phyloP scores from a whole-genome alignment of 192 early-diverging fungal species.

The Allomyces javanicus region DNA sequence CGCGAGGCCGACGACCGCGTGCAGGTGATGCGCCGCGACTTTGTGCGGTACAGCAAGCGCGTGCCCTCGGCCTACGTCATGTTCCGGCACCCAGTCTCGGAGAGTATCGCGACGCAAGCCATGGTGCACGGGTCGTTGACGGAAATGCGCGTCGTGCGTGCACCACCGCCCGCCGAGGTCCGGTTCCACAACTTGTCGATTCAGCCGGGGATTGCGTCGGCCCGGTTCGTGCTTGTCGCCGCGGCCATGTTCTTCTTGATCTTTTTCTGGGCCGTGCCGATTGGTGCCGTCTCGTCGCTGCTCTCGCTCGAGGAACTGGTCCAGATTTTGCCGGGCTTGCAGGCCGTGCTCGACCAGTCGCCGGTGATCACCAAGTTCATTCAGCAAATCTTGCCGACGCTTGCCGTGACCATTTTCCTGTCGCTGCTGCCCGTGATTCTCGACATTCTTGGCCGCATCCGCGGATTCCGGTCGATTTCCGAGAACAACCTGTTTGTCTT shows the following conservation, averaged over 20 bases:
- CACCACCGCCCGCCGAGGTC: conserved; percentile 58
- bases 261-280: conserved; percentile 56
- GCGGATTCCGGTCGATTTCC: conserved; percentile 18
- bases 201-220: conserved; percentile 26
- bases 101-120: neutral
- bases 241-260: conserved; percentile 38
- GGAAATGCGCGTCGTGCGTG: conserved; percentile 5
- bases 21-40: neutral
- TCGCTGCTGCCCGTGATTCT: conserved; percentile 49
- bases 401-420: conserved; percentile 49
- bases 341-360: conserved; percentile 22
- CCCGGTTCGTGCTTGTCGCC: conserved; percentile 29
- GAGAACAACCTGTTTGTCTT: conserved; percentile 26
- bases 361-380: conserved; percentile 35
- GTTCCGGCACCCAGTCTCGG: neutral
- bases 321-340: conserved; percentile 37
- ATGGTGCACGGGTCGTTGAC: neutral
- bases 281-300: conserved; percentile 43
- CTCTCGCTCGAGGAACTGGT: conserved; percentile 36
- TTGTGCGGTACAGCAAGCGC: neutral
- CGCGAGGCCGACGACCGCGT: neutral
- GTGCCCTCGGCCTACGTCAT: neutral
- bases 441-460: conserved; percentile 19
- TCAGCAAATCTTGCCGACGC: conserved; percentile 46
- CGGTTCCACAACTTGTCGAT: conserved; percentile 55